These are phyloP conservation scores for Aspergillus sclerotioniger DNA, from an alignment of 495 filamentous ascomycete species.

Conservation along the genomic window DNA sequence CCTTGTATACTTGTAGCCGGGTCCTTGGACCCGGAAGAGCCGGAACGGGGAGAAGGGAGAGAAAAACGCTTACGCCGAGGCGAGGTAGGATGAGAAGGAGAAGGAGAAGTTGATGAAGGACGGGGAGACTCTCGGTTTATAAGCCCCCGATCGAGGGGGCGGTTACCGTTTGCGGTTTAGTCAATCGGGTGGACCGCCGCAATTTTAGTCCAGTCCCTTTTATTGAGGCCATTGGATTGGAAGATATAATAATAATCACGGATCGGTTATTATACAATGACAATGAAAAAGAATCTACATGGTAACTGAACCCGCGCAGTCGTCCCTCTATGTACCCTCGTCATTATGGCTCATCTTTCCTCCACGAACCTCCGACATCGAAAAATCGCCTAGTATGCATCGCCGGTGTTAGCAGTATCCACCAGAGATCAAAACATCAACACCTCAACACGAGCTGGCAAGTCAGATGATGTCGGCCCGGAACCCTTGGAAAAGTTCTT, in stretches of 20 bases:
- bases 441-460: neutral
- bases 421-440: neutral
- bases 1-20: constrained; percentile 19
- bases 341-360: too few relatives aligned
- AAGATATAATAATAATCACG: too few relatives aligned
- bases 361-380: too few relatives aligned
- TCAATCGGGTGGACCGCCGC: neutral
- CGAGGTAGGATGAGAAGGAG: constrained; percentile 1
- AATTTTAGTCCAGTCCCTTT: neutral
- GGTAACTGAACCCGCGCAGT: too few relatives aligned
- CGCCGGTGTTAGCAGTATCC: neutral
- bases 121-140: neutral
- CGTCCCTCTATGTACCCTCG: too few relatives aligned
- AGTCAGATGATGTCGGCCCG: constrained; percentile 23
- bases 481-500: constrained; percentile 18
- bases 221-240: neutral
- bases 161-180: neutral
- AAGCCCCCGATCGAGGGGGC: neutral
- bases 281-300: too few relatives aligned
- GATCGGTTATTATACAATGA: too few relatives aligned
- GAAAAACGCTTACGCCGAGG: constrained; percentile 1
- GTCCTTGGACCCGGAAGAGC: constrained; percentile 17
- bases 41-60: constrained; percentile 6
- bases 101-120: neutral
- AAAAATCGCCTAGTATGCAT: neutral